phyloP scores from a whole-genome alignment of 2,329 filamentous ascomycete genomes.

The Pyrenochaeta sp. region DNA sequence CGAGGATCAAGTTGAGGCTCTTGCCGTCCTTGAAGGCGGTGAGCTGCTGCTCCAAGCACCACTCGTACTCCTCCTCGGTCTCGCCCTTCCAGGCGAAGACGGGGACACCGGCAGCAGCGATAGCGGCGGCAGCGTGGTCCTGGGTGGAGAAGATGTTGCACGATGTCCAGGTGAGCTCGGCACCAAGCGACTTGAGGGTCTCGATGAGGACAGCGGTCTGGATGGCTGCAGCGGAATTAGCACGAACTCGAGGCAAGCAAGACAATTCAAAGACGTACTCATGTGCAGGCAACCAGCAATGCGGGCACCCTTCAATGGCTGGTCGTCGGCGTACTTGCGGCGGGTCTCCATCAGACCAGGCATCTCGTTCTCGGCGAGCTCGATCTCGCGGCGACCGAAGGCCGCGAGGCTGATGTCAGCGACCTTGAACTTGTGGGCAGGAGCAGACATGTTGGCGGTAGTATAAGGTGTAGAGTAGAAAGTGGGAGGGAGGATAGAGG shows the following conservation, averaged over 20 bases:
- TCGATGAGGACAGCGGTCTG: slow-evolving; percentile 99
- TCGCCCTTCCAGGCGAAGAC: slow-evolving; percentile 88
- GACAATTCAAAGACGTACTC: slow-evolving; percentile 63
- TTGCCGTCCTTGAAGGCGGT: slow-evolving; percentile 94
- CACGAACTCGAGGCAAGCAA: background rate
- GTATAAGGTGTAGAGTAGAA: slow-evolving; percentile 12
- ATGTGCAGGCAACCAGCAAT: slow-evolving; percentile 99
- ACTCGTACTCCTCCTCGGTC: slow-evolving; percentile 99
- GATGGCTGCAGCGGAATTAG: slow-evolving; percentile 68
- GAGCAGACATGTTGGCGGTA: slow-evolving; percentile 68
- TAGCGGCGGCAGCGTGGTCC: slow-evolving; percentile 97
- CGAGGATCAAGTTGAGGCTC: slow-evolving; percentile 97
- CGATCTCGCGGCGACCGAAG: slow-evolving; percentile 98
- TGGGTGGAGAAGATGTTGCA: slow-evolving; percentile 99
- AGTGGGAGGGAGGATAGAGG: slow-evolving; percentile 15
- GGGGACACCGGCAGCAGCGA: slow-evolving; percentile 90
- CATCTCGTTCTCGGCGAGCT: slow-evolving; percentile 92
- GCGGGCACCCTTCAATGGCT: slow-evolving; percentile 91
- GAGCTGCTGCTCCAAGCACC: slow-evolving; percentile 99
- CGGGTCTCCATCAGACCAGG: slow-evolving; percentile 97
- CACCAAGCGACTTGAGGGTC: slow-evolving; percentile 91
- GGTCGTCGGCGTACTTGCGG: slow-evolving; percentile 87
- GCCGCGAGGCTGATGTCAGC: slow-evolving; percentile 95
- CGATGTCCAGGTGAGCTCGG: slow-evolving; percentile 97
- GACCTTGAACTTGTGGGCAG: slow-evolving; percentile 96